phyloP scores from a whole-genome alignment of 306 rosid species.

The Prinsepia uniflora region DNA sequence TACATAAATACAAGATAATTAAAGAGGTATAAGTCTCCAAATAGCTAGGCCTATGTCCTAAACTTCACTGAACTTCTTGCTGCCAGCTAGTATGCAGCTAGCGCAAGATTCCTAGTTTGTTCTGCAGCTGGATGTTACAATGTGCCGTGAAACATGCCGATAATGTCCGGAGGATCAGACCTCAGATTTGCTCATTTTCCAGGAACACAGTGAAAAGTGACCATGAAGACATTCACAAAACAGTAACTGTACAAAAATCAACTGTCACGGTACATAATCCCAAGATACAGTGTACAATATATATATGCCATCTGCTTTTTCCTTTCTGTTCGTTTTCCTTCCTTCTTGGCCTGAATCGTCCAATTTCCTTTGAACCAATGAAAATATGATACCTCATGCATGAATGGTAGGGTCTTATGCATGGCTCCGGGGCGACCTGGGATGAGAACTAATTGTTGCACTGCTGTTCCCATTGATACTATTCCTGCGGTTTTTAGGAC shows the following conservation, averaged over 20 bases:
- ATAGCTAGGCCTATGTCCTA: too few species aligned
- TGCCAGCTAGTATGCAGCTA: too few species aligned
- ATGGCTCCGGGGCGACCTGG: conserved; percentile 28
- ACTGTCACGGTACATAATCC: conserved; percentile 5
- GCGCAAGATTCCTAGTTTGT: background rate
- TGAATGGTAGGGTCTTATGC: conserved; percentile 16
- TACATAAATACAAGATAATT: too few species aligned
- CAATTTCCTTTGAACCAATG: conserved; percentile 13
- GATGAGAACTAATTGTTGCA: conserved; percentile 30
- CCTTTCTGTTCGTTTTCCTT: background rate
- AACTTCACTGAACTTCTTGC: too few species aligned
- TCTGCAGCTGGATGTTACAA: background rate
- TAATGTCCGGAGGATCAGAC: background rate
- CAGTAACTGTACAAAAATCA: conserved; percentile 43
- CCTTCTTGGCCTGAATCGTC: background rate
- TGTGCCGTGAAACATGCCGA: background rate
- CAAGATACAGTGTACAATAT: conserved; percentile 11
- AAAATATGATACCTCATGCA: background rate
- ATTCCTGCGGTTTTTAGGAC: conserved; percentile 29
- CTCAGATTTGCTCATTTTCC: background rate
- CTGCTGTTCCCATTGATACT: conserved; percentile 15
- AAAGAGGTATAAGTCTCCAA: too few species aligned
- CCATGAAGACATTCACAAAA: conserved; percentile 8
- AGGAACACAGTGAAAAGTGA: background rate
- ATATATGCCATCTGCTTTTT: conserved; percentile 1